These are phyloP conservation scores for Colletotrichum nymphaeae DNA, from an alignment of 2,329 filamentous ascomycete species.

Conservation along the genomic window DNA sequence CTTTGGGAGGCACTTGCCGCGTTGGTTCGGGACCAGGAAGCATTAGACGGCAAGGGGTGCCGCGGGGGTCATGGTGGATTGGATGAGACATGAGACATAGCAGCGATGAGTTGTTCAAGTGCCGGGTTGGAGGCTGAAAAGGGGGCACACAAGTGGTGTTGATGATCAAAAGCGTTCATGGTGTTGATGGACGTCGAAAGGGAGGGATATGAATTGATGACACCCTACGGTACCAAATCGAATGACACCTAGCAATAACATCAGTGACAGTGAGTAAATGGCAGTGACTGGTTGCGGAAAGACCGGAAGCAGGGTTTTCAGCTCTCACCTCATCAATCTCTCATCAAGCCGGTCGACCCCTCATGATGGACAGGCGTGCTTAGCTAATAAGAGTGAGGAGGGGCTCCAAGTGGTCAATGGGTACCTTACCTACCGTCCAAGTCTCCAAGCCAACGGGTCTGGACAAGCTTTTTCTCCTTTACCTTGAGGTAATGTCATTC, in stretches of 20 bases:
- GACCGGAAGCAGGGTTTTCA: slow-evolving; percentile 22
- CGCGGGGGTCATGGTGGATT: slow-evolving; percentile 5
- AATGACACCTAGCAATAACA: background rate
- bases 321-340: background rate
- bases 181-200: background rate
- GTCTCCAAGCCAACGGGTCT: background rate
- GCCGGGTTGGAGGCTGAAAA: background rate
- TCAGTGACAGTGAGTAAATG: too few species aligned
- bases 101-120: background rate
- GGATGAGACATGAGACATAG: slow-evolving; percentile 12
- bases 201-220: background rate
- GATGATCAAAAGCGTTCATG: background rate
- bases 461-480: background rate
- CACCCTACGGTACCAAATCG: too few species aligned
- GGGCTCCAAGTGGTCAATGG: background rate
- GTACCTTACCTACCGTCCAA: background rate
- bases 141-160: background rate
- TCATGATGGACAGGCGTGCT: background rate
- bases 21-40: background rate
- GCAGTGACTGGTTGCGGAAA: slow-evolving; percentile 1
- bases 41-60: slow-evolving; percentile 12
- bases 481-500: background rate
- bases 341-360: background rate
- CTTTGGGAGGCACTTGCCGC: background rate
- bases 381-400: background rate